phyloP scores from a whole-genome alignment of 495 filamentous ascomycete genomes.

The Elasticomyces elasticus region DNA sequence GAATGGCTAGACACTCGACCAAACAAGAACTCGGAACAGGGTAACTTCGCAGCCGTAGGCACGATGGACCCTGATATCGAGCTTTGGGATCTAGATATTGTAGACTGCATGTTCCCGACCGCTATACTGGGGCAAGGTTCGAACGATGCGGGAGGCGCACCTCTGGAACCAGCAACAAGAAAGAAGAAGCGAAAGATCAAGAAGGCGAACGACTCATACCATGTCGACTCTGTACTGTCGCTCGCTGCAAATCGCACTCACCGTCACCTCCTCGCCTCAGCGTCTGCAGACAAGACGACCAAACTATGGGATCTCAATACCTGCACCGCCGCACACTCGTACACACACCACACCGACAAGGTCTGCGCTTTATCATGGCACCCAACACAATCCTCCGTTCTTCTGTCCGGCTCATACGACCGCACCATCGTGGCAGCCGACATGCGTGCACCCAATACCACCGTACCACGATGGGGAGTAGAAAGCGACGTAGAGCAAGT shows the following conservation, averaged over 20 bases:
- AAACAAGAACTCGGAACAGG: constrained; percentile 46
- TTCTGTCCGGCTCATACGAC: constrained; percentile 90
- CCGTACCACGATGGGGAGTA: constrained; percentile 72
- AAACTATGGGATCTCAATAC: constrained; percentile 97
- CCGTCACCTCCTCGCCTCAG: constrained; percentile 88
- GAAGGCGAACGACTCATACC: constrained; percentile 82
- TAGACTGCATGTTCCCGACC: constrained; percentile 96
- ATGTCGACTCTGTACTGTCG: constrained; percentile 86
- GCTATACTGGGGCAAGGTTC: constrained; percentile 85
- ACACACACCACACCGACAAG: constrained; percentile 84
- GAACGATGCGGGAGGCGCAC: constrained; percentile 33
- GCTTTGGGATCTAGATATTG: constrained; percentile 90
- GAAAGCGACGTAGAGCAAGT: constrained; percentile 91
- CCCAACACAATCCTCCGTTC: constrained; percentile 68
- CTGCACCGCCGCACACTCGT: constrained; percentile 84
- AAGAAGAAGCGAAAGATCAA: constrained; percentile 75
- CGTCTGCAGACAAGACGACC: constrained; percentile 89
- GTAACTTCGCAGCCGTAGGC: constrained; percentile 85
- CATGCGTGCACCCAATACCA: constrained; percentile 79
- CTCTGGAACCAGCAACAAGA: constrained; percentile 39
- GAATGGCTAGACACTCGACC: constrained; percentile 92
- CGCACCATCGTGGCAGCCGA: constrained; percentile 83
- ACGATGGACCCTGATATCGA: constrained; percentile 99
- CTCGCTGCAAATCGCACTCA: constrained; percentile 87
- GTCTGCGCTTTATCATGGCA: constrained; percentile 95